These are phyloP conservation scores for Rhodomyrtus tomentosa DNA, from an alignment of 345 rosid species.

Conservation along the genomic window DNA sequence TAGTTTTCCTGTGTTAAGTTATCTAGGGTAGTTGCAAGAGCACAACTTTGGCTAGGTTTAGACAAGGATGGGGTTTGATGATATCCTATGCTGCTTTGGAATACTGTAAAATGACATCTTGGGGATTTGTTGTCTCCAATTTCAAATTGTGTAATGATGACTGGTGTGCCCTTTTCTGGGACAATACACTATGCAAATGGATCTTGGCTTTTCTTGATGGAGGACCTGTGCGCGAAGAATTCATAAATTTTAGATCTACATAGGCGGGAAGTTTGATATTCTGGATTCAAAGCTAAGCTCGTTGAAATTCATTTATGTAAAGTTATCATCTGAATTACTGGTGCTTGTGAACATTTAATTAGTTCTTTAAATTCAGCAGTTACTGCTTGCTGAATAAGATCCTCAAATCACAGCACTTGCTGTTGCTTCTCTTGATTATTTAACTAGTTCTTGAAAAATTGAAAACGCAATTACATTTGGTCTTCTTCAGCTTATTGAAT, in stretches of 20 bases:
- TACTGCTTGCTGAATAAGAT: not conserved
- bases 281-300: not conserved
- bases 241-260: not conserved
- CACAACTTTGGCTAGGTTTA: not conserved
- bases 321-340: not conserved
- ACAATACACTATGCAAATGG: not conserved
- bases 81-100: not conserved
- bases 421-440: not conserved
- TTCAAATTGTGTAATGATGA: not conserved
- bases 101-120: not conserved
- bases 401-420: not conserved
- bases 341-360: not conserved
- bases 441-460: not conserved
- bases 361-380: not conserved
- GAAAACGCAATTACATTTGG: not conserved
- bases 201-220: not conserved
- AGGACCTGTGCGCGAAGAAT: not conserved
- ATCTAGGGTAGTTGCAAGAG: not conserved
- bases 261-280: not conserved
- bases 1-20: not conserved
- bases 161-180: not conserved
- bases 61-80: not conserved
- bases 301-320: not conserved
- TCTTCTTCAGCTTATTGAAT: not conserved
- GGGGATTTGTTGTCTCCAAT: not conserved